Evolutionary conservation across 2,329 filamentous ascomycete genomes (phyloP).

Genomic region (Paraphaeosphaeria sporulosa): DNA sequence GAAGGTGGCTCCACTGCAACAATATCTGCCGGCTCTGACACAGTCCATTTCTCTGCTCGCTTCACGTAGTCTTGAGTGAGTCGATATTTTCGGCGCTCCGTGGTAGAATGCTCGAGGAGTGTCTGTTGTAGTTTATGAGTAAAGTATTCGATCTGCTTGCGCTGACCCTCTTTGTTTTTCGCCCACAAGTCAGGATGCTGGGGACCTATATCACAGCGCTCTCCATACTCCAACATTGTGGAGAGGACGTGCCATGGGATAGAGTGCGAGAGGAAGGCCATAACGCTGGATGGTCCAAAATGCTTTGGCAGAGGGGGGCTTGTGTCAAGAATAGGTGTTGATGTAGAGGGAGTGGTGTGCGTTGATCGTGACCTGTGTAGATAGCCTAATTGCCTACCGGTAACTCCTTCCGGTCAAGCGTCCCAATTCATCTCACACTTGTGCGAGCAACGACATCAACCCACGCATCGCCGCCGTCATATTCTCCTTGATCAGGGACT

Average conservation of each 20-base stretch:
- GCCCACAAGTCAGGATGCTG: constrained; percentile 2
- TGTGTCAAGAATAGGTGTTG: no score
- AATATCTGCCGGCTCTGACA: background rate
- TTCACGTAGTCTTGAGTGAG: background rate
- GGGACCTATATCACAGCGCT: background rate
- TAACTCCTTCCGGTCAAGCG: no score
- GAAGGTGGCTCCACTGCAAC: background rate
- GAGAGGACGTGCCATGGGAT: constrained; percentile 7
- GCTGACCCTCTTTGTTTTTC: background rate
- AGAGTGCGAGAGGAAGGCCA: constrained; percentile 3
- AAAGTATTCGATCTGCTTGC: constrained; percentile 4
- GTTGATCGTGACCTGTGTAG: no score
- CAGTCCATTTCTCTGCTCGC: background rate
- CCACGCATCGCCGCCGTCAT: no score
- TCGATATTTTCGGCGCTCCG: background rate
- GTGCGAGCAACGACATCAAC: no score
- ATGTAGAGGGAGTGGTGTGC: no score
- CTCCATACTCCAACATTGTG: background rate
- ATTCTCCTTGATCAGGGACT: no score
- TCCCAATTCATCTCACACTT: no score
- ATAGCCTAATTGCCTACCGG: no score
- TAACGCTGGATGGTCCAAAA: background rate
- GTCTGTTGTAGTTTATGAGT: background rate
- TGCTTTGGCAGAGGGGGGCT: no score
- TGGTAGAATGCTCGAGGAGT: background rate